These are phyloP conservation scores for Neobulgaria alba DNA, from an alignment of 2,329 filamentous ascomycete species.

Conservation along the genomic window DNA sequence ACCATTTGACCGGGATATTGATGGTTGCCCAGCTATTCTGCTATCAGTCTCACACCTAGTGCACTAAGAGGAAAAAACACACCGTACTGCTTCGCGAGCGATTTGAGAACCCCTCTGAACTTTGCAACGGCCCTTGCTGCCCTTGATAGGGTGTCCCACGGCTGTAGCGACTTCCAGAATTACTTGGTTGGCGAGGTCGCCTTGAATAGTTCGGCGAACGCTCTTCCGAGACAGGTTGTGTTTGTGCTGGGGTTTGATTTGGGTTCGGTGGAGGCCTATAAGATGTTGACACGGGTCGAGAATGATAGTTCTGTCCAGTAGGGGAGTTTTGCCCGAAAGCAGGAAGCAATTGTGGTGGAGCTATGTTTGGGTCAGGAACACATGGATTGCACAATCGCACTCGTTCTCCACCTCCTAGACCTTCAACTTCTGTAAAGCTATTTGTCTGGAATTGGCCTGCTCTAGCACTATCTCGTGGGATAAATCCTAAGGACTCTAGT, in stretches of 20 bases:
- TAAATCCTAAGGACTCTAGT: conserved; percentile 1
- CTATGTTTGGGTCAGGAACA: conserved; percentile 59
- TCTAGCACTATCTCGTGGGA: conserved; percentile 3
- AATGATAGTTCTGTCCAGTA: conserved; percentile 5
- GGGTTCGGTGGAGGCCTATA: neutral
- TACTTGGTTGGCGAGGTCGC: conserved; percentile 9
- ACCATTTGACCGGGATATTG: too few species aligned
- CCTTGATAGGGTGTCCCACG: conserved; percentile 4
- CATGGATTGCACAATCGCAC: conserved; percentile 66
- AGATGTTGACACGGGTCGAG: conserved; percentile 8
- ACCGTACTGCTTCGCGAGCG: conserved; percentile 24
- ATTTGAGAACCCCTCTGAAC: conserved; percentile 10
- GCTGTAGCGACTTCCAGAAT: conserved; percentile 1
- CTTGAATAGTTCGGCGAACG: conserved; percentile 4
- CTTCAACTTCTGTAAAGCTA: conserved; percentile 16
- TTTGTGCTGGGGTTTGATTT: neutral
- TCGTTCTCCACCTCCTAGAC: conserved; percentile 54
- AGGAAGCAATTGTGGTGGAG: conserved; percentile 34
- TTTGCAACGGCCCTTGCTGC: conserved; percentile 7
- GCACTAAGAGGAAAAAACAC: too few species aligned
- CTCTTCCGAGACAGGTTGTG: neutral
- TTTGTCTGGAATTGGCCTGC: conserved; percentile 5
- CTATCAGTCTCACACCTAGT: too few species aligned
- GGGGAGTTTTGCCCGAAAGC: neutral
- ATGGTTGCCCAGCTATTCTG: too few species aligned